Evolutionary conservation across 2,329 filamentous ascomycete species (phyloP), one percentile per base, ranked within the genome.

Genomic region (Neofusicoccum umdonicola): DNA sequence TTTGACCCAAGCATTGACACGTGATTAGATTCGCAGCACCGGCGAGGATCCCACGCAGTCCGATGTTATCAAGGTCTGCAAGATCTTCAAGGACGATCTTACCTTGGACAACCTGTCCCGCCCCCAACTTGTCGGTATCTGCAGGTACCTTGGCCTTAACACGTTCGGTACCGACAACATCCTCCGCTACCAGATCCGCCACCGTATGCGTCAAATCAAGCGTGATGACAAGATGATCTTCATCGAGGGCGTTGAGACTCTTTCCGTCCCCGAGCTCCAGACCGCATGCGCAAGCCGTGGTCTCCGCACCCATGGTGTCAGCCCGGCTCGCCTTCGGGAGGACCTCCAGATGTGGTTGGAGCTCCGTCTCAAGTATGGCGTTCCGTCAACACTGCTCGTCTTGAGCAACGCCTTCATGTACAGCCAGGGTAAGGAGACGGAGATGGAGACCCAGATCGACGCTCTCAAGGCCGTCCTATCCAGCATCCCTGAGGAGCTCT

Each of bases 181-280:
- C 90, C 88, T 99, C 60, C 91, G 95, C 63, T 99, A 99, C 81
- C 93, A 96, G 77, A 88, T 99, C 72, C 92, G 95, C 65, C 93
- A 98, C 80, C 91, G 94, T 68, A 99, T 99, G 95, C 88, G 94
- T 72, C 95, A 99, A 80, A 98, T 98, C 84, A 99, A 99, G 88
- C 90, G 94, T 68, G 95, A 99, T 74, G 95, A 99, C 80, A 89
- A 89, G 69, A 93, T 93, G 68, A 99, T 99, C 75, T 90, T 88
- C 76, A 97, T 90, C 74, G 95, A 99, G 79, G 93, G 95, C 39
- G 90, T 99, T 35, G 93, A 96, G 66, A 93, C 90, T 62, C 86
- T 99, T 61, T 96, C 93, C n/a, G 93, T 98, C 0, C 85, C 89
- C 1, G 95, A 99, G 78, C 85, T 99, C 52, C 95, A 98, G 82